These are phyloP conservation scores for Cladosporium austrohemisphaericum DNA, from an alignment of 2,329 filamentous ascomycete species.

Conservation along the genomic window DNA sequence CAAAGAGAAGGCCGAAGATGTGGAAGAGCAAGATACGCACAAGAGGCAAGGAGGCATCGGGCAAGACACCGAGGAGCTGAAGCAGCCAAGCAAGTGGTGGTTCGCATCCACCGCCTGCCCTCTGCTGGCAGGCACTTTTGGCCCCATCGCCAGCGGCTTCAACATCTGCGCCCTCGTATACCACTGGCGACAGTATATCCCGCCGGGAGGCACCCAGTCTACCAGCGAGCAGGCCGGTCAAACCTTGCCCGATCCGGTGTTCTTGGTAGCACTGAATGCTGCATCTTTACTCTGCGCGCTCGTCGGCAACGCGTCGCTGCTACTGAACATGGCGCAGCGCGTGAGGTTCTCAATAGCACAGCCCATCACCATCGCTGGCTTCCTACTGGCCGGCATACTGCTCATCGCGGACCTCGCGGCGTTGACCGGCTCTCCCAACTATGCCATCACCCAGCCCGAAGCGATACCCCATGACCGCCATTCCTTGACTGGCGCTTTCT, in stretches of 20 bases:
- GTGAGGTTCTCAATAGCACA: conserved; percentile 55
- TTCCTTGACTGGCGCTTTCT: conserved; percentile 55
- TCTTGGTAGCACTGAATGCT: conserved; percentile 52
- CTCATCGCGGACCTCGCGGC: conserved; percentile 51
- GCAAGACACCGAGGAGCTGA: conserved; percentile 40
- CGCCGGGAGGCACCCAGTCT: conserved; percentile 33
- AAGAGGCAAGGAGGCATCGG: conserved; percentile 31
- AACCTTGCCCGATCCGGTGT: conserved; percentile 52
- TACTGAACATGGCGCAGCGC: conserved; percentile 58
- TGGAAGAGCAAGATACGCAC: conserved; percentile 33
- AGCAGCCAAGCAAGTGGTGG: conserved; percentile 51
- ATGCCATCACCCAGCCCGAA: conserved; percentile 38
- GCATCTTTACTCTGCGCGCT: conserved; percentile 54
- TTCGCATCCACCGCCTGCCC: conserved; percentile 58
- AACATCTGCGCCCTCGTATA: conserved; percentile 50
- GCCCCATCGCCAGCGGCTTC: conserved; percentile 38
- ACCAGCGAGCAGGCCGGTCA: conserved; percentile 42
- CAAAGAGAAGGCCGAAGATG: conserved; percentile 29
- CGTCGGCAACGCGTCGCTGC: conserved; percentile 51
- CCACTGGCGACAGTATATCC: conserved; percentile 53
- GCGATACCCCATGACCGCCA: conserved; percentile 32
- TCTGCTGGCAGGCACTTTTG: conserved; percentile 49
- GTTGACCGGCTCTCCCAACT: conserved; percentile 41
- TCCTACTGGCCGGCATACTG: conserved; percentile 50
- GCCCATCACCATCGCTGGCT: conserved; percentile 50